Base-by-base conservation (phyloP, 176 grass and related monocot species). In the Leersia perrieri region DNA sequence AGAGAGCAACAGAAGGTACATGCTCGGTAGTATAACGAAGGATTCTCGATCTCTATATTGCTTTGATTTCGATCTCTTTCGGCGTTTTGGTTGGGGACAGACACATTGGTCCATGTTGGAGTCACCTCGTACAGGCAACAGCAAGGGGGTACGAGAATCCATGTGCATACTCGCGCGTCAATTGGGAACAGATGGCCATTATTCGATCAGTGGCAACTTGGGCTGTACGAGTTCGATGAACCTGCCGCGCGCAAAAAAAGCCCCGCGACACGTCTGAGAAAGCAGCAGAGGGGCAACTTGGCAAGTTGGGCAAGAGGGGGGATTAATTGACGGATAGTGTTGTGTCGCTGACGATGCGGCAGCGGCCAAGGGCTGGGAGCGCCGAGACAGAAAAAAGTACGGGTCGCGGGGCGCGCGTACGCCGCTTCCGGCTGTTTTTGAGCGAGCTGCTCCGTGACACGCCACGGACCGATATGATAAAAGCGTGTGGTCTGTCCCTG, bases 201-300 rank as follows among this genome's bases (percentile, higher is more conserved):
- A 57, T 57, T 57, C 51, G 51, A 11, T 11, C 2, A 41, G 42
- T 1, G 42, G 42, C 42, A 11, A 45, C 42, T 45, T 23, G 51
- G 51, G 42, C 3, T 45, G 51, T 57, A 57, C 51, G 51, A 20
- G 44, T 79, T 25, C 31, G 22, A 26, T 33, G 63, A 41, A 79
- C 62, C 62, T 66, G 41, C 29, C 62, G 47, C 62, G n/a, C n/a
- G n/a, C n/a, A n/a, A n/a, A n/a, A 31, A 79, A 79, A 67, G 76
- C 76, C 63, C 15, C 12, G 31, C 7, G 42, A 36, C 63, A 64
- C 40, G 69, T 45, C 27, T 30, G 26, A 10, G 69, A 22, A 20
- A 47, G 26, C 40, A 72, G 26, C n/a, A n/a, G n/a, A n/a, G 30
- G 40, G 69, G 13, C 40, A 47, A 31, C 9, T 41, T 70, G 67